Evolutionary conservation across 1,284 basidiomycete species (phyloP), one percentile per base, ranked within the genome.

Genomic region (Ustilago shanxiensis): DNA sequence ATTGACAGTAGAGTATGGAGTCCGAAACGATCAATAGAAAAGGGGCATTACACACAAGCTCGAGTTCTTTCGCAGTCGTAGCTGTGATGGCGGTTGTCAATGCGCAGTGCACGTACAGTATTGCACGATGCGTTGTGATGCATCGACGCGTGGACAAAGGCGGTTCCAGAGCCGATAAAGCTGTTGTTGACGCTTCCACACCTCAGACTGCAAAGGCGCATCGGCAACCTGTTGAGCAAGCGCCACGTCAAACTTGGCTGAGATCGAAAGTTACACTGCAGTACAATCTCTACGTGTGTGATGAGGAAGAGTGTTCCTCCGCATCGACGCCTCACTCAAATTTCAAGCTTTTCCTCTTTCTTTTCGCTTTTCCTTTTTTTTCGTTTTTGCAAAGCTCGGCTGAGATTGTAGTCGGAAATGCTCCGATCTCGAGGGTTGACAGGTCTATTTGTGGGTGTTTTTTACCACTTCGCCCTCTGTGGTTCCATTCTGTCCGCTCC

Each of bases 311-410:
- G n/a, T n/a, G n/a, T n/a, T n/a, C n/a, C n/a, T n/a, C n/a, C n/a
- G n/a, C n/a, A n/a, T 44, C 50, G 41, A 54, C 60, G 60, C 60
- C 51, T 45, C 60, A 61, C 60, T 54, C 44, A 52, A 14, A 52
- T 60, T 60, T 37, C 13, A 7, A 11, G 35, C 35, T 14, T 37
- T 37, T 37, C 13, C 26, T 39, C 22, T 45, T 29, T 18, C 8
- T 24, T 20, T n/a, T 51, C 33, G 13, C 31, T 49, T 37, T 16
- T 11, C 8, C 6, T 3, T 26, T 59, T 49, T 60, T 11, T 28
- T 28, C 31, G 6, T 33, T 33, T 6, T 33, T 33, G 31, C 31
- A 6, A 11, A 11, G 11, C 31, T 33, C 5, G 13, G 47, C 35
- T 49, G 47, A 13, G 7, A n/a, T 24, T 55, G 7, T n/a, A 7